These are phyloP conservation scores for Capronia epimyces DNA, from an alignment of 2,329 filamentous ascomycete genomes.

Conservation along the genomic window DNA sequence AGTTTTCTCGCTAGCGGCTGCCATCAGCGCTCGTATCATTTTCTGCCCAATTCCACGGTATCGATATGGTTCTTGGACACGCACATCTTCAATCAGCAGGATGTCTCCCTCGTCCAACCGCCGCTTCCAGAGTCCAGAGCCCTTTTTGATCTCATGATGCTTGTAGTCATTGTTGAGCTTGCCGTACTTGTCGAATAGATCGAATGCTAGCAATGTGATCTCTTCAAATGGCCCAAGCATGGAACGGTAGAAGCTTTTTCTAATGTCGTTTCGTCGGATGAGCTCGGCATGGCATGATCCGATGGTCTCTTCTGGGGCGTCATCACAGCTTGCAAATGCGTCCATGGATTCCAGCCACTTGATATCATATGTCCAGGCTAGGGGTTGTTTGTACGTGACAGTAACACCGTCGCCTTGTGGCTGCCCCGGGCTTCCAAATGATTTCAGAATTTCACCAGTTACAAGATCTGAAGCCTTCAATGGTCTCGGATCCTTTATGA, in stretches of 20 bases:
- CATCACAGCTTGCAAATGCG: not conserved
- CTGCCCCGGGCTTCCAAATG: too few species aligned
- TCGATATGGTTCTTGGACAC: constrained; percentile 26
- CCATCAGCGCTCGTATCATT: constrained; percentile 31
- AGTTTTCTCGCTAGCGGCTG: constrained; percentile 2
- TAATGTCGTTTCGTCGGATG: not conserved
- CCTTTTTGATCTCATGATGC: constrained; percentile 30
- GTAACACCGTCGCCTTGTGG: too few species aligned
- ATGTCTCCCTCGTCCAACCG: constrained; percentile 30
- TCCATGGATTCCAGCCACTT: not conserved
- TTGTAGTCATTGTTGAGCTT: constrained; percentile 33
- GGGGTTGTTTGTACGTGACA: too few species aligned
- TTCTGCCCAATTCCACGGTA: constrained; percentile 33
- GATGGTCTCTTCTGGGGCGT: not conserved
- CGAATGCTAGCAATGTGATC: constrained; percentile 32
- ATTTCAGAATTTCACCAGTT: too few species aligned
- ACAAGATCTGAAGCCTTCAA: too few species aligned
- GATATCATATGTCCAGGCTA: too few species aligned
- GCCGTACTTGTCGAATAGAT: constrained; percentile 38
- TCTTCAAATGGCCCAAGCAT: constrained; percentile 25
- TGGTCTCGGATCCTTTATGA: too few species aligned
- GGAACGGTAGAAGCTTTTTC: not conserved
- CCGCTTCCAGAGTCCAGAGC: constrained; percentile 29
- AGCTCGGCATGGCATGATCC: constrained; percentile 5
- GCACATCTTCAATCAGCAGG: constrained; percentile 30